phyloP scores from a whole-genome alignment of 1,139 yeast species.

The Sugiyamaella sp. region DNA sequence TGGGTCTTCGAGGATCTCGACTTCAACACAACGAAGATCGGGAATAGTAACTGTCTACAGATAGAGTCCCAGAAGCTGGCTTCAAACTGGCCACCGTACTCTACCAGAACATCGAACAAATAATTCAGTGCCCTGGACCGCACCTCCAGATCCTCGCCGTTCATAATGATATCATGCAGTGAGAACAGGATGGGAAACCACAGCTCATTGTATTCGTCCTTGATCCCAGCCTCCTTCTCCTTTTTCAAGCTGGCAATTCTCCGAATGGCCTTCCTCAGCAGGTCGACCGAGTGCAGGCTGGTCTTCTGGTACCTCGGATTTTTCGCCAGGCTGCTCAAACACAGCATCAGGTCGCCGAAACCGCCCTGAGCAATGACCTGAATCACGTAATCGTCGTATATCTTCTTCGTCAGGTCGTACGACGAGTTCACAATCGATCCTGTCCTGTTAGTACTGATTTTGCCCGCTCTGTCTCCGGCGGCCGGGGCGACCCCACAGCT shows the following conservation, averaged over 20 bases:
- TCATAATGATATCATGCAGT: conserved; percentile 87
- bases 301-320: conserved; percentile 80
- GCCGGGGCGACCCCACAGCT: background rate
- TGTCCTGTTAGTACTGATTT: conserved; percentile 13
- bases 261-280: conserved; percentile 65
- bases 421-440: conserved; percentile 60
- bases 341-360: conserved; percentile 70
- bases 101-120: conserved; percentile 78
- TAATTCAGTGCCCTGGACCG: conserved; percentile 84
- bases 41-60: conserved; percentile 79
- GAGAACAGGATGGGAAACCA: conserved; percentile 88
- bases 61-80: conserved; percentile 79
- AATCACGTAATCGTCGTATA: conserved; percentile 63
- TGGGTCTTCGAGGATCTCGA: conserved; percentile 71
- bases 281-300: conserved; percentile 78
- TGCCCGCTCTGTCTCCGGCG: background rate
- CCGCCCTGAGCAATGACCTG: conserved; percentile 74
- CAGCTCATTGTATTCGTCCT: conserved; percentile 35
- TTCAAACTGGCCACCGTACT: conserved; percentile 77
- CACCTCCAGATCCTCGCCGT: conserved; percentile 92
- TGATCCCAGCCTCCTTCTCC: conserved; percentile 26
- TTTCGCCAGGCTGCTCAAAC: conserved; percentile 80
- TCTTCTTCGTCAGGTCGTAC: conserved; percentile 62
- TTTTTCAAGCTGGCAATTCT: conserved; percentile 42
- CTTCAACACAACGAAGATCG: conserved; percentile 81